Conservation (phyloP, 768 basidiomycete species). For the Psilocybe cubensis region DNA sequence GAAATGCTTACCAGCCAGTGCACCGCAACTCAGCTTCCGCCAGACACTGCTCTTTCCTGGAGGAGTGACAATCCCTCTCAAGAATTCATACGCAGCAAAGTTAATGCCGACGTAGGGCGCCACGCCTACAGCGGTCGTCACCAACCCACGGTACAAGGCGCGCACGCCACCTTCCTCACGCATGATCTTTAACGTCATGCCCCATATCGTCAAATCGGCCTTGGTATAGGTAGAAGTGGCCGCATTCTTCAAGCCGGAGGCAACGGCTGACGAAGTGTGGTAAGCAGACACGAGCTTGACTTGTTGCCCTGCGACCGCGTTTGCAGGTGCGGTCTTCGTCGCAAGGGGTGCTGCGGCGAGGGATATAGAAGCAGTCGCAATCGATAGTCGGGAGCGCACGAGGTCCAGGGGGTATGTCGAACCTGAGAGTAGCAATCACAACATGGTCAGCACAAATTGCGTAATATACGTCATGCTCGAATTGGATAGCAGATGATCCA, state of each 20-base stretch:
- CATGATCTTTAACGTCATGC: slow-evolving; percentile 91
- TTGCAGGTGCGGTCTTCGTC: slow-evolving; percentile 22
- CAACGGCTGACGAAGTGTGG: slow-evolving; percentile 53
- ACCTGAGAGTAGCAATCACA: slow-evolving; percentile 43
- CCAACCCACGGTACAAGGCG: slow-evolving; percentile 84
- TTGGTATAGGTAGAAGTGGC: slow-evolving; percentile 43
- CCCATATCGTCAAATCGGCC: slow-evolving; percentile 72
- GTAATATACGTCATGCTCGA: background rate
- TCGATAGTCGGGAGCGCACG: slow-evolving; percentile 88
- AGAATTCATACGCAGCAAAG: slow-evolving; percentile 90
- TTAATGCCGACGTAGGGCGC: slow-evolving; percentile 92
- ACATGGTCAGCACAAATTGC: slow-evolving; percentile 1
- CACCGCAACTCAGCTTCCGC: slow-evolving; percentile 84
- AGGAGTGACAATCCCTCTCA: slow-evolving; percentile 78
- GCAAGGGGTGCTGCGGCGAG: slow-evolving; percentile 31
- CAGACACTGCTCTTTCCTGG: slow-evolving; percentile 72
- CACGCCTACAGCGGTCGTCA: slow-evolving; percentile 86
- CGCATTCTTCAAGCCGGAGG: slow-evolving; percentile 18
- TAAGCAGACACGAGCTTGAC: slow-evolving; percentile 50
- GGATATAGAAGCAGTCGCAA: slow-evolving; percentile 78
- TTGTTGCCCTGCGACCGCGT: slow-evolving; percentile 17
- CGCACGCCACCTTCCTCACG: slow-evolving; percentile 90
- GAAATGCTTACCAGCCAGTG: slow-evolving; percentile 68
- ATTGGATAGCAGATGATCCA: background rate
- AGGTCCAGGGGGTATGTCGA: slow-evolving; percentile 94